Conservation (phyloP, 352 stramenopile species). For the Phytophthora ramorum region DNA sequence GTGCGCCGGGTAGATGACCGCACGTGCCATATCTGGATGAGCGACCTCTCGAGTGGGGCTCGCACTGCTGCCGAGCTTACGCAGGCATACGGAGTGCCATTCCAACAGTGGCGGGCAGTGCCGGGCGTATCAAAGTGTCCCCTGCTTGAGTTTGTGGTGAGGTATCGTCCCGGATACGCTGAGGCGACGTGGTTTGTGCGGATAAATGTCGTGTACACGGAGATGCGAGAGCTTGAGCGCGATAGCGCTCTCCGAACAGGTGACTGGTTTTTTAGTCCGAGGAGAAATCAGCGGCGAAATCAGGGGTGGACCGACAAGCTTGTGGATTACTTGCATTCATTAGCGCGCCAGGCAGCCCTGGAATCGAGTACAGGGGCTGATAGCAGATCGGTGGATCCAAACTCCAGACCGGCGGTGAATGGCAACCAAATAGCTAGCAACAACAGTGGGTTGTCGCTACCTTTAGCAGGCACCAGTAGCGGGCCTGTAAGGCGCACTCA, state of each 20-base stretch:
- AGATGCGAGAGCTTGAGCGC: conserved; percentile 86
- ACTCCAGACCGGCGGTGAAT: conserved; percentile 27
- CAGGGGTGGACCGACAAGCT: conserved; percentile 87
- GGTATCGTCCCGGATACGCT: conserved; percentile 70
- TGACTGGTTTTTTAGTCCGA: conserved; percentile 86
- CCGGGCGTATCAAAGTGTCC: conserved; percentile 82
- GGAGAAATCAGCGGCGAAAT: conserved; percentile 69
- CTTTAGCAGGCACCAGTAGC: conserved; percentile 2
- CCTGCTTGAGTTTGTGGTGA: conserved; percentile 79
- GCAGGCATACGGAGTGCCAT: conserved; percentile 79
- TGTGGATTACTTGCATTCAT: conserved; percentile 72
- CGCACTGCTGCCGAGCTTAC: conserved; percentile 75
- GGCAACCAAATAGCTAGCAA: conserved; percentile 11
- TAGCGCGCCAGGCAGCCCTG: conserved; percentile 58
- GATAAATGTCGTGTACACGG: conserved; percentile 88
- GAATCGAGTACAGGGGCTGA: conserved; percentile 32
- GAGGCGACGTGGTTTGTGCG: conserved; percentile 87
- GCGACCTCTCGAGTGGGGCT: conserved; percentile 67
- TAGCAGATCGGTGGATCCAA: conserved; percentile 17
- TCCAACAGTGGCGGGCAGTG: conserved; percentile 85
- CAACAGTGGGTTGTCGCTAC: conserved; percentile 10
- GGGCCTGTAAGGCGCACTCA: conserved; percentile 11
- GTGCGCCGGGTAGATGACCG: conserved; percentile 81
- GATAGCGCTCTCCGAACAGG: conserved; percentile 63
- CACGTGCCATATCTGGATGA: conserved; percentile 86